Percentiles rank a stretch among this genome's conserved stretches.
Conservation (phyloP, 176 grass and related monocot species). For the Secale cereale region DNA sequence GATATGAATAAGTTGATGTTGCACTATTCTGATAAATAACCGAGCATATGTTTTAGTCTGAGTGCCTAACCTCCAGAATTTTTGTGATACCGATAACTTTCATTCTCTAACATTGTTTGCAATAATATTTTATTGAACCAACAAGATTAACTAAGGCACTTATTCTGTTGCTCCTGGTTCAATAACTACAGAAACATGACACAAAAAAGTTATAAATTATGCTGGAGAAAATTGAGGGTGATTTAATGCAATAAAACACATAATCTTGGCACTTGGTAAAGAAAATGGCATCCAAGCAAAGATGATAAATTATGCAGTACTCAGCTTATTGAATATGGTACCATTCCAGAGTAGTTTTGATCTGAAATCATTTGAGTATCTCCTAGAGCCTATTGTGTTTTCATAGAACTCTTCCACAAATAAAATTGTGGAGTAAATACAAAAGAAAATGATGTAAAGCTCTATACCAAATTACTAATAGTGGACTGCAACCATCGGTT, state of each 20-base stretch:
- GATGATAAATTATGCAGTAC: background rate
- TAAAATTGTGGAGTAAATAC: slow-evolving; percentile 48
- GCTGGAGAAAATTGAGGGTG: background rate
- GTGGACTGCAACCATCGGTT: background rate
- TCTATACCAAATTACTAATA: background rate
- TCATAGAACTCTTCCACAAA: no score
- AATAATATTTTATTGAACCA: background rate
- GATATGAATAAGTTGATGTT: no score
- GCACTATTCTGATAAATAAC: no score
- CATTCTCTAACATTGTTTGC: no score
- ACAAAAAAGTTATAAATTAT: background rate
- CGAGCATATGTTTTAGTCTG: no score
- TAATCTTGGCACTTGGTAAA: background rate
- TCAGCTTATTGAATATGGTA: slow-evolving; percentile 14
- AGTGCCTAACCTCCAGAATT: no score
- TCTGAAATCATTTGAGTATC: no score
- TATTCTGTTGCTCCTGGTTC: background rate
- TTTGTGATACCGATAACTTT: no score
- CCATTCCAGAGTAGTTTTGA: background rate
- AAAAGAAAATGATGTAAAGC: slow-evolving; percentile 11
- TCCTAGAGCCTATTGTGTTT: no score
- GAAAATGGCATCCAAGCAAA: background rate
- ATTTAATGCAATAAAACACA: background rate
- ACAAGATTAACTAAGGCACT: background rate
- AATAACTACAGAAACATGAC: no score